Conservation (phyloP, 2,329 filamentous ascomycete genomes). For the Fusarium sp. region DNA sequence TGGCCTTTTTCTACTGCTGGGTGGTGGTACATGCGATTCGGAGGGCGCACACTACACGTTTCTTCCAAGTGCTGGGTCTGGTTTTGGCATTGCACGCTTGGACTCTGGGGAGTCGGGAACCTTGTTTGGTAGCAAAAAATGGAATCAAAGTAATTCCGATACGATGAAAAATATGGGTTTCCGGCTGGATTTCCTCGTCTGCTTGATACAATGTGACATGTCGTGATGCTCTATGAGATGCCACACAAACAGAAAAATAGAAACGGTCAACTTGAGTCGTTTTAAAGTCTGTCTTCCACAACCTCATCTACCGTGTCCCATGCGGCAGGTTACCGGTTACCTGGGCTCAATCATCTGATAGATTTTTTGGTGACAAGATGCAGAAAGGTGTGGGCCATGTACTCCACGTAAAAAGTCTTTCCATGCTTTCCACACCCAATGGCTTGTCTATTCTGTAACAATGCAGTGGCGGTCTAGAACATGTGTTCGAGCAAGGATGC, state of each 20-base stretch:
- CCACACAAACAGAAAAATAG: not conserved
- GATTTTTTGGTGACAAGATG: not conserved
- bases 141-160: slow-evolving; percentile 49
- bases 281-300: not conserved
- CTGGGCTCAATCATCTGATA: not conserved
- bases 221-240: not conserved
- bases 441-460: not conserved
- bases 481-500: not conserved
- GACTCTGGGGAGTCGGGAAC: slow-evolving; percentile 49
- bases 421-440: not conserved
- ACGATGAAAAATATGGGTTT: slow-evolving; percentile 44
- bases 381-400: not conserved
- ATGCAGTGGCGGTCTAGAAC: not conserved
- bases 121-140: slow-evolving; percentile 48
- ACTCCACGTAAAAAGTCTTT: not conserved
- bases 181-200: slow-evolving; percentile 20
- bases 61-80: slow-evolving; percentile 44
- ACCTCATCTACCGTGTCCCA: not conserved
- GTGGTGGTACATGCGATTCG: slow-evolving; percentile 31
- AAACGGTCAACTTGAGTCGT: not conserved
- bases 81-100: slow-evolving; percentile 49
- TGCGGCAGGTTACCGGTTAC: not conserved
- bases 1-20: slow-evolving; percentile 27
- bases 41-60: slow-evolving; percentile 26
- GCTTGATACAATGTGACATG: not conserved